phyloP scores from a whole-genome alignment of 2,329 filamentous ascomycete genomes.

The Hypoxylon sp. region DNA sequence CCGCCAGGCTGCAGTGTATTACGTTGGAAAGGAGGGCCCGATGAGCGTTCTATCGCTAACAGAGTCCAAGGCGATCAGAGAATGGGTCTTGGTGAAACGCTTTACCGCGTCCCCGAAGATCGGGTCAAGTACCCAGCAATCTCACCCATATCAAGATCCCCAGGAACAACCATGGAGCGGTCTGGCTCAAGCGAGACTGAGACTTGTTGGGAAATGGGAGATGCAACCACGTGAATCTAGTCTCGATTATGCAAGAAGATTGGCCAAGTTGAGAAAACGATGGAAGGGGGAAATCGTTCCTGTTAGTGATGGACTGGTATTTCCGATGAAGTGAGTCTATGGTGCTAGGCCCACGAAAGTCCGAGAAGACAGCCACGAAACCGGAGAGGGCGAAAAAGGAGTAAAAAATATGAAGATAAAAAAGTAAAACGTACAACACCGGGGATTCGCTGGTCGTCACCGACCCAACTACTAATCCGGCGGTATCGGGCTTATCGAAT shows the following conservation, averaged over 20 bases:
- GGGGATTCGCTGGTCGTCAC: conserved; percentile 8
- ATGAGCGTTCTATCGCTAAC: not conserved
- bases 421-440: conserved; percentile 7
- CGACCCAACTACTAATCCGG: conserved; percentile 4
- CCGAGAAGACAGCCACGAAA: not conserved
- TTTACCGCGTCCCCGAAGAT: not conserved
- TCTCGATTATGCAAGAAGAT: not conserved
- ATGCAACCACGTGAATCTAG: not conserved
- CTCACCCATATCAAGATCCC: not conserved
- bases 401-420: not conserved
- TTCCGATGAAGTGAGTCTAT: not conserved
- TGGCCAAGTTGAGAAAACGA: not conserved
- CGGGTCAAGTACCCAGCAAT: no score
- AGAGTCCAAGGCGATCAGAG: not conserved
- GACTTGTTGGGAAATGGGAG: not conserved
- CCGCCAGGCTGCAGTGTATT: not conserved
- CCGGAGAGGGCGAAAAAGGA: not conserved
- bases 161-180: not conserved
- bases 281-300: not conserved
- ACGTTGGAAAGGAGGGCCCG: not conserved
- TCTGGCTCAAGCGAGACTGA: not conserved
- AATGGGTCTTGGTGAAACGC: not conserved
- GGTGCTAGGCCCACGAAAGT: not conserved
- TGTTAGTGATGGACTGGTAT: not conserved
- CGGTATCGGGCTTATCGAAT: not conserved